Evolutionary conservation across 1,284 basidiomycete species (phyloP), one percentile per base, ranked within the genome.

Genomic region (Naganishia sp.): DNA sequence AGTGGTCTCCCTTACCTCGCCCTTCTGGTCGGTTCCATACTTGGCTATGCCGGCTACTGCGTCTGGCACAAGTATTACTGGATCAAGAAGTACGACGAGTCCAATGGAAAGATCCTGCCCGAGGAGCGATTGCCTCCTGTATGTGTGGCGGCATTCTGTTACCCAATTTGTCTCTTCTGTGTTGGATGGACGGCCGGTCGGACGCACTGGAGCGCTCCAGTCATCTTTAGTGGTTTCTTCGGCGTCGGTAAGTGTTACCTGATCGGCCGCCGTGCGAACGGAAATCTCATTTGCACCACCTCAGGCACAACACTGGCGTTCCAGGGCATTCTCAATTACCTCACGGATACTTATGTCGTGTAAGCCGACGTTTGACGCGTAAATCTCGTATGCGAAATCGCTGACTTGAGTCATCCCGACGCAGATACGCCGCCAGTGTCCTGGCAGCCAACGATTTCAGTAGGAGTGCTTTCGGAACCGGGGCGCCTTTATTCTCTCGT

Each of bases 141-240:
- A 2, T 67, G 71, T 53, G 49, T 68, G 7, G 73, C 69, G 2
- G 72, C 71, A 2, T 71, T 75, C 62, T 70, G 71, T 49, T 73
- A 71, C 50, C 75, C 75, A 7, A 63, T 74, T 50, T 76, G 74
- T 47, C 67, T 77, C 11, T 73, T 76, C 63, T 73, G 52, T 18
- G 74, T 77, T 57, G 75, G 71, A 4, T 77, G 76, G 76, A 69
- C 71, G 2, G 68, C 72, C 4, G 72, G 72, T 31, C 49, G 72
- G n/a, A 73, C 72, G 4, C 71, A 71, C 51, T 77, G 75, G 75
- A 72, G 75, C 39, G 68, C 66, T 4, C 75, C 76, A 9, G 68
- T 75, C 35, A 63, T 75, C 11, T 66, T 70, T 1, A 61, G 68
- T 25, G 41, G 67, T 0, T 69, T 73, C 56, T 74, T 76, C 50